A percentile compares a stretch with the other conserved stretches of the same genome.
These are phyloP conservation scores for Aspergillus luchuensis DNA, from an alignment of 2,329 filamentous ascomycete species.

Conservation along the genomic window DNA sequence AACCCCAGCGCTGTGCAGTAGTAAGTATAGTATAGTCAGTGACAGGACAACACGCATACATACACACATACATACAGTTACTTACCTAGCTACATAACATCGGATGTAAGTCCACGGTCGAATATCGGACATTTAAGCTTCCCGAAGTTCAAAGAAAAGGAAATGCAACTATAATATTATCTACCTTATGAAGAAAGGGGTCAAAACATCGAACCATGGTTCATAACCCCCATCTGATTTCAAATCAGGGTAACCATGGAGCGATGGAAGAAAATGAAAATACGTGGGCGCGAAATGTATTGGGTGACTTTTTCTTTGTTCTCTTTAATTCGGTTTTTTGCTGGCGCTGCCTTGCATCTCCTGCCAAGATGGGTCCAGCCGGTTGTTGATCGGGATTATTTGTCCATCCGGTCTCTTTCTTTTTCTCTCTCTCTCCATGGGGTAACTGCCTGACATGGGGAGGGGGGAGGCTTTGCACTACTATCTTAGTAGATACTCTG, in stretches of 20 bases:
- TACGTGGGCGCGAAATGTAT: not conserved
- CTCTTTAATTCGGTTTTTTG: no score
- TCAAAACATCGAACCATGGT: not conserved
- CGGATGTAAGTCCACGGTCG: not conserved
- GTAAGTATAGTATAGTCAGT: no score
- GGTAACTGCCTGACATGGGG: not conserved
- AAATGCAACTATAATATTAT: not conserved
- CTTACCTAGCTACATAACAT: not conserved
- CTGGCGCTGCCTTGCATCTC: not conserved
- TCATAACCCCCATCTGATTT: not conserved
- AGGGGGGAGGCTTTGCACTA: not conserved
- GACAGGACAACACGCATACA: no score
- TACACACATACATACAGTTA: not conserved
- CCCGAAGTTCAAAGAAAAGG: not conserved
- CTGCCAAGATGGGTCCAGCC: constrained; percentile 4
- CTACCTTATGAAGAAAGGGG: not conserved
- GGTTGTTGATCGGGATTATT: not conserved
- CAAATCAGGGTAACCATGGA: constrained; percentile 11
- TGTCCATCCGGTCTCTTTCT: no score
- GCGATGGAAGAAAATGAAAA: not conserved
- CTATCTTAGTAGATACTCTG: no score
- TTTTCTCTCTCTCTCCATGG: not conserved
- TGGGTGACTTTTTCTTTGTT: not conserved
- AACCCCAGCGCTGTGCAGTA: no score
- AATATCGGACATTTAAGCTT: not conserved